Conservation (phyloP, 371 early-diverging fungal genomes). For the Thermomucor indicae-seudaticae region DNA sequence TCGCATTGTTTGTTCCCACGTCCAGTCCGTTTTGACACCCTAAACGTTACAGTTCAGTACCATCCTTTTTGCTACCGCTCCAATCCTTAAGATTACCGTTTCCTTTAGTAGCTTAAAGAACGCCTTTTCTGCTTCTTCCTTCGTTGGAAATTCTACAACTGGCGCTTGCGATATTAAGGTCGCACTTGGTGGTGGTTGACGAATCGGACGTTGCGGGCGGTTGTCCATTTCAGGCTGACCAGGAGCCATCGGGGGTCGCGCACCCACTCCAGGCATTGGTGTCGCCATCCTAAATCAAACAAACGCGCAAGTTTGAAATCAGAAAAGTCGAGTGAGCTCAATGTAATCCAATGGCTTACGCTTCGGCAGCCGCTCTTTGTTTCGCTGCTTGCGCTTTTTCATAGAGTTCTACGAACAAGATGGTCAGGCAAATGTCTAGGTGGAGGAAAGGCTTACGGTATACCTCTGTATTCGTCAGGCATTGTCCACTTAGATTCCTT, state of each 20-base stretch:
- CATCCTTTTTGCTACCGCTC: neutral
- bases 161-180: constrained; percentile 14
- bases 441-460: neutral
- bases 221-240: constrained; percentile 9
- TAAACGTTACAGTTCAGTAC: constrained; percentile 10
- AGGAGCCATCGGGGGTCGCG: neutral
- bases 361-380: constrained; percentile 21
- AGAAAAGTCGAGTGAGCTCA: neutral
- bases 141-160: constrained; percentile 61
- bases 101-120: constrained; percentile 71
- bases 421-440: neutral
- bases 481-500: constrained; percentile 86
- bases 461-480: constrained; percentile 74
- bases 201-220: constrained; percentile 2
- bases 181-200: constrained; percentile 17
- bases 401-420: constrained; percentile 21
- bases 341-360: constrained; percentile 14
- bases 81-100: constrained; percentile 40
- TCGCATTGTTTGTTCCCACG: constrained; percentile 91
- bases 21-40: constrained; percentile 79
- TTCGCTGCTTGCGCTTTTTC: constrained; percentile 39
- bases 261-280: neutral
- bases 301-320: neutral
- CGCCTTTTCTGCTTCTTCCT: constrained; percentile 83
- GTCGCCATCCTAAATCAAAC: too few relatives aligned